Evolutionary conservation across 345 rosid genomes (phyloP).

Genomic region (Jatropha curcas): DNA sequence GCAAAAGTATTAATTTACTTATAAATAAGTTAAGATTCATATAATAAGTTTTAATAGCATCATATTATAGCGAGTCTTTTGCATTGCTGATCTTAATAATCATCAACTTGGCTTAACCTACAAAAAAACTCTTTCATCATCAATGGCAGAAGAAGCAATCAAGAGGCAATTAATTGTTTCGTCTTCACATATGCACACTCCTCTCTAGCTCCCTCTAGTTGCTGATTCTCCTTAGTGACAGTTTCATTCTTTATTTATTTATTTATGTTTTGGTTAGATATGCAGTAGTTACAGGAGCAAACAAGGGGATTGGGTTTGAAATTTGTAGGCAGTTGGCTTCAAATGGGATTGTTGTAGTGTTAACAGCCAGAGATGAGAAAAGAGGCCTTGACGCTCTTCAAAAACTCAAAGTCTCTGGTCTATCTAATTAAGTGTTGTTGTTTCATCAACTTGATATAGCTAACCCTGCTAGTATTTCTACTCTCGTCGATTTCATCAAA

Average conservation of each 20-base stretch:
- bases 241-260: no score
- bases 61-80: no score
- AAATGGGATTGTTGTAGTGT: constrained; percentile 11
- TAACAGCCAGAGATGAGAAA: constrained; percentile 18
- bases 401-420: constrained; percentile 16
- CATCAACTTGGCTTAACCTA: no score
- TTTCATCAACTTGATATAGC: constrained; percentile 20
- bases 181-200: neutral
- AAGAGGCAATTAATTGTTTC: neutral
- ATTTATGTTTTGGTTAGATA: constrained; percentile 6
- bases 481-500: constrained; percentile 6
- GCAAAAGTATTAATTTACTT: no score
- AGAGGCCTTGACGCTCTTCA: constrained; percentile 22
- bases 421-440: constrained; percentile 9
- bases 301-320: constrained; percentile 31
- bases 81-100: no score
- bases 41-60: no score
- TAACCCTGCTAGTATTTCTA: constrained; percentile 4
- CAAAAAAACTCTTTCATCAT: no score
- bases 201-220: neutral
- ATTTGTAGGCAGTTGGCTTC: constrained; percentile 22
- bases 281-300: constrained; percentile 38
- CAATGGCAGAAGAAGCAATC: constrained; percentile 17
- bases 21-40: no score
- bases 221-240: neutral